Base-by-base conservation (phyloP, 257 asterid genomes). In the Schizonepeta tenuifolia region DNA sequence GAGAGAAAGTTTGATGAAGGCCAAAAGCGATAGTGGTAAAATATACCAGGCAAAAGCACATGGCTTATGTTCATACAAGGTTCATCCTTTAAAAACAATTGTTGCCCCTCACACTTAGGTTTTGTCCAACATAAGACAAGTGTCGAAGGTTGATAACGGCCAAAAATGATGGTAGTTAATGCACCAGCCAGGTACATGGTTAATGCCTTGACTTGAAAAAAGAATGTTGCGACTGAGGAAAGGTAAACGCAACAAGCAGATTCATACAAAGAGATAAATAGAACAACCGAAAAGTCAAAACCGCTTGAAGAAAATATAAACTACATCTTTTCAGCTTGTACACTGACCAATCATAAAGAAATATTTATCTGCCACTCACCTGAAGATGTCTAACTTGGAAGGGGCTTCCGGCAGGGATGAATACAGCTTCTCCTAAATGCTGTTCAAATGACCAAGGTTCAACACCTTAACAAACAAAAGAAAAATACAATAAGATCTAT, bases 361-460 rank as follows among this genome's bases (percentile, higher is more conserved):
- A 36, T 17, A 54, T 36, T 73, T 15, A 20, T 69, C 28, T 18
- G 64, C 58, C 61, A 67, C 88, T 86, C 83, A 89, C 97, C 95
- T 88, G 97, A 77, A 95, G 90, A 84, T 90, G 90, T 74, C 93
- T 83, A 54, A 84, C 92, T 89, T 95, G 99, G 86, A 86, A 88
- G 82, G 99, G 97, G 73, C 96, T 87, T 65, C 99, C 99, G 50
- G 98, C 93, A 54, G 99, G 99, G 76, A 95, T 51, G 67, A 89
- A 95, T 68, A 92, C 82, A 79, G 96, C 97, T 78, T 88, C 95
- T 46, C 98, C 99, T 49, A 90, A 54, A 64, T 85, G 89, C 83
- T 95, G 99, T 81, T 90, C 88, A 70, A 89, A 88, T 57, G 99
- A 84, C 99, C 97, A 95, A 6, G 98, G 95, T 78, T 95, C 99